These are phyloP conservation scores for Colletotrichum horii DNA, from an alignment of 2,329 filamentous ascomycete genomes.

Conservation along the genomic window DNA sequence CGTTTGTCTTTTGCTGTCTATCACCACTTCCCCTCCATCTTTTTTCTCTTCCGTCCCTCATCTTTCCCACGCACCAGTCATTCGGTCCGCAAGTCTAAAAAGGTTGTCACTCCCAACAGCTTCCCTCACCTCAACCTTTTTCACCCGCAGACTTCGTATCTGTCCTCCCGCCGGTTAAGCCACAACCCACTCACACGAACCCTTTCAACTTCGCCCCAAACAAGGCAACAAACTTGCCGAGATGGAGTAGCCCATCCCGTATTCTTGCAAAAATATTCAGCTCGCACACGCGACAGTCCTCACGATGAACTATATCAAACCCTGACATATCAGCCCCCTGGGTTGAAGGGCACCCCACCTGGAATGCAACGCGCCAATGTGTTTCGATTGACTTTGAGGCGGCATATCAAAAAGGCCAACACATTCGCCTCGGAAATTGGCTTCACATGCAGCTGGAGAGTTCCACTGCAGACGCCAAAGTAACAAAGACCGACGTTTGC, in stretches of 20 bases:
- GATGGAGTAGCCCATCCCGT: background rate
- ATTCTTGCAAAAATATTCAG: background rate
- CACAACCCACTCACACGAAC: background rate
- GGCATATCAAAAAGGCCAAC: background rate
- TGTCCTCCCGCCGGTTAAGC: background rate
- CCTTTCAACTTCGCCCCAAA: background rate
- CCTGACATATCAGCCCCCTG: background rate
- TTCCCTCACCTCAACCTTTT: background rate
- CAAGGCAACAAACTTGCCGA: background rate
- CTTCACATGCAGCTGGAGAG: background rate
- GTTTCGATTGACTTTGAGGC: background rate
- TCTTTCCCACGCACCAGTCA: background rate
- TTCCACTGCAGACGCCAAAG: background rate
- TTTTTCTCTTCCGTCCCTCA: background rate
- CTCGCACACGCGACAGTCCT: background rate
- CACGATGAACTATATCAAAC: background rate
- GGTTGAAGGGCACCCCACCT: background rate
- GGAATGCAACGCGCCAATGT: background rate
- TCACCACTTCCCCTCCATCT: background rate
- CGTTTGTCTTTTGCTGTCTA: background rate
- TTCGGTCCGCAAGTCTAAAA: background rate
- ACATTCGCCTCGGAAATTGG: background rate
- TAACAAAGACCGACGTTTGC: background rate
- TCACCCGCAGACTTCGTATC: background rate
- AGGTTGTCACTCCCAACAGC: background rate